Conservation (phyloP, 179 eudicot species). For the Heliamphora pulchella region DNA sequence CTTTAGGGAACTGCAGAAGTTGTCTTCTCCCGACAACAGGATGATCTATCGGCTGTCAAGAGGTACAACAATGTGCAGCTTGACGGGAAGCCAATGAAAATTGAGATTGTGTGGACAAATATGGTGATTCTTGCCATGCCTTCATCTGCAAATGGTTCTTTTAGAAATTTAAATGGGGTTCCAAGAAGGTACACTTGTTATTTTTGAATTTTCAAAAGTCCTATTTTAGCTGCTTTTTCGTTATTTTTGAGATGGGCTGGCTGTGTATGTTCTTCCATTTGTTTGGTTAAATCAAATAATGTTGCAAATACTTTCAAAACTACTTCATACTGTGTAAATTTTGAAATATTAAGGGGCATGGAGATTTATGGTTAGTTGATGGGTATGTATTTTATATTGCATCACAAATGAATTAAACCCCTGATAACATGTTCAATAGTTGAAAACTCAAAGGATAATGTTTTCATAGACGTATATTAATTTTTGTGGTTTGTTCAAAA, state of each 20-base stretch:
- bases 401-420: not conserved
- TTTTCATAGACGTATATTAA: not conserved
- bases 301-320: not conserved
- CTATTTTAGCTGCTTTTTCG: not conserved
- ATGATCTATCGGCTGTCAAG: slow-evolving; percentile 52
- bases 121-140: slow-evolving; percentile 33
- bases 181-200: slow-evolving; percentile 39
- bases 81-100: slow-evolving; percentile 66
- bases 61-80: slow-evolving; percentile 66
- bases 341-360: not conserved
- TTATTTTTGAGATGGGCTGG: not conserved
- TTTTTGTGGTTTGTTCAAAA: not conserved
- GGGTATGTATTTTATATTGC: not conserved
- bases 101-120: slow-evolving; percentile 58
- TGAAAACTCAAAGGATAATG: not conserved
- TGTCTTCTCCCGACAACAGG: slow-evolving; percentile 47
- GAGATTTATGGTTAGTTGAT: not conserved
- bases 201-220: not conserved
- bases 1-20: slow-evolving; percentile 65
- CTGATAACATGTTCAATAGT: not conserved
- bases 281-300: not conserved
- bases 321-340: not conserved
- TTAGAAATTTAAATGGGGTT: slow-evolving; percentile 32
- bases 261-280: not conserved
- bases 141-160: slow-evolving; percentile 26